A percentile compares a stretch with the other conserved stretches of the same genome.
These are phyloP conservation scores for Podospora sp. DNA, from an alignment of 495 filamentous ascomycete genomes.

Conservation along the genomic window DNA sequence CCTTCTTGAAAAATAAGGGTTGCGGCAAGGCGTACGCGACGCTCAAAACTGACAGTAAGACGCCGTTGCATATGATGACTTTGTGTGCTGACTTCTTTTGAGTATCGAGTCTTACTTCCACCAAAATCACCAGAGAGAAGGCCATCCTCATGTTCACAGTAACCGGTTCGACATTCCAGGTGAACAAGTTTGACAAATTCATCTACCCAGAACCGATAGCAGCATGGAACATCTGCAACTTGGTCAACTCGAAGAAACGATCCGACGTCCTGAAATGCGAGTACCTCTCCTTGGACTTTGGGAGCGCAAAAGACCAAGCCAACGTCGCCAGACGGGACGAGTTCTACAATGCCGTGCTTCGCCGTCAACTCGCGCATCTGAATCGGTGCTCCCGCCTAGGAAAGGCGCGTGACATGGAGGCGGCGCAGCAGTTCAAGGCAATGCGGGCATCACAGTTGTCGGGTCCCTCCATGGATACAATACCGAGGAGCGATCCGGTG, in stretches of 20 bases:
- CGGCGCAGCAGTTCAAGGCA: neutral
- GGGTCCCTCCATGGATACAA: neutral
- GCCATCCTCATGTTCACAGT: neutral
- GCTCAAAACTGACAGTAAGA: conserved; percentile 5
- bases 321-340: neutral
- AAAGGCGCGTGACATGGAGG: neutral
- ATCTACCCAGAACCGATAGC: neutral
- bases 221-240: neutral
- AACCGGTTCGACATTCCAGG: neutral
- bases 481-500: neutral
- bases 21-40: neutral
- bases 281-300: neutral
- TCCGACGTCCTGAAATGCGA: neutral
- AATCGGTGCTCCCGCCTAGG: neutral
- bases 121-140: neutral
- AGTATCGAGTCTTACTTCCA: neutral
- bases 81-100: neutral
- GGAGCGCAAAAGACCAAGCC: neutral
- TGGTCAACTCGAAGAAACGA: neutral
- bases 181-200: neutral
- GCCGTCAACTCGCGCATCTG: neutral
- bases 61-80: neutral
- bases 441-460: neutral
- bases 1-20: conserved; percentile 1
- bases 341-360: neutral